Evolutionary conservation across 2,329 filamentous ascomycete genomes (phyloP).

Genomic region (Nemania sp.): DNA sequence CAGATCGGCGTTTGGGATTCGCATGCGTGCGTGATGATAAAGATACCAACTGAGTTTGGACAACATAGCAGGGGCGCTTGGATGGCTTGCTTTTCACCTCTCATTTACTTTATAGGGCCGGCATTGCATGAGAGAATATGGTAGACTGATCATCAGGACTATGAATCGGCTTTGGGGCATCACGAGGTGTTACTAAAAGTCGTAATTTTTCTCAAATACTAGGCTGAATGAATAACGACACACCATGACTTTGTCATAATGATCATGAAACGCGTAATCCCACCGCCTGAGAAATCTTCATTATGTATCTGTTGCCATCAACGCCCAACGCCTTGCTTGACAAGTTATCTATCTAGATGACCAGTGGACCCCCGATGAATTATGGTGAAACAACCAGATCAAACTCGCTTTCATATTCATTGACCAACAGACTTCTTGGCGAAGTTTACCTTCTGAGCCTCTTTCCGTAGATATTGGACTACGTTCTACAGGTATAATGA

Average conservation of each 20-base stretch:
- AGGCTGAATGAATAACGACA: conserved; percentile 13
- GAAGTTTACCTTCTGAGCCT: conserved; percentile 64
- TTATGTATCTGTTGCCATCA: not conserved
- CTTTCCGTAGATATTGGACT: conserved; percentile 69
- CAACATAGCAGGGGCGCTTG: conserved; percentile 30
- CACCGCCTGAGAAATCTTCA: not conserved
- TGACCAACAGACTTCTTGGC: conserved; percentile 43
- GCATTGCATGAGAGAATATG: conserved; percentile 17
- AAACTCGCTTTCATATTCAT: conserved; percentile 20
- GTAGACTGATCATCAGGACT: not conserved
- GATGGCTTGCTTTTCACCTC: conserved; percentile 18
- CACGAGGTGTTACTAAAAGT: not conserved
- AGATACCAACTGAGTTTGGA: conserved; percentile 42
- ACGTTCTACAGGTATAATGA: conserved; percentile 60
- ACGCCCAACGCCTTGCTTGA: conserved; percentile 38
- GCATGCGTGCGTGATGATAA: conserved; percentile 43
- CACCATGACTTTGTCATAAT: conserved; percentile 11
- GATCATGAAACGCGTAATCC: not conserved
- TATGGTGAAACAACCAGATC: not conserved
- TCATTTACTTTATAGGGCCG: conserved; percentile 17
- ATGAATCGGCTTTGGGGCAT: not conserved
- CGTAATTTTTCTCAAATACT: conserved; percentile 10
- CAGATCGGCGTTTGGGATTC: conserved; percentile 46
- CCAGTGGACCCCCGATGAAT: not conserved
- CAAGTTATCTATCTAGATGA: not conserved